Percentiles rank a stretch among this genome's conserved stretches.
phyloP scores from a whole-genome alignment of 345 rosid genomes.

The Populus euphratica region DNA sequence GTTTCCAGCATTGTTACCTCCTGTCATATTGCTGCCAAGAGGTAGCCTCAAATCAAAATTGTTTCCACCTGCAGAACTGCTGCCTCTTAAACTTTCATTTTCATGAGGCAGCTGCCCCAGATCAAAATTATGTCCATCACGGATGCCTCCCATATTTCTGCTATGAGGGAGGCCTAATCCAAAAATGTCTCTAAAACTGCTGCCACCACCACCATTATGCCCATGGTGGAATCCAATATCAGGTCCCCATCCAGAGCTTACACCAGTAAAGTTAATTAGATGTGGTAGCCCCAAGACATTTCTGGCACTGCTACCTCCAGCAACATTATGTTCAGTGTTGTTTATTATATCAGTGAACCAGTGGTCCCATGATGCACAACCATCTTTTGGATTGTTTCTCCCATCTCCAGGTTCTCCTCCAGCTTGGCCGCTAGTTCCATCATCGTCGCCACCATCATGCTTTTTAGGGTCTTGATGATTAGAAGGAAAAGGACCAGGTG shows the following conservation, averaged over 20 bases:
- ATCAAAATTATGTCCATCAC: not conserved
- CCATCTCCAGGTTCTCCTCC: not conserved
- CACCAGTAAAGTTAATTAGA: not conserved
- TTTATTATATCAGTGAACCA: conserved; percentile 11
- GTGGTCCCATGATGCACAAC: conserved; percentile 2
- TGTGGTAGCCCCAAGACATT: not conserved
- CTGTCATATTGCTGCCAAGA: not conserved
- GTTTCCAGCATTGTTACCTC: not conserved
- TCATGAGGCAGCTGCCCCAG: not conserved
- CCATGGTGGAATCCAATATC: not conserved
- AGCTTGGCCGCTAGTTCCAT: not conserved
- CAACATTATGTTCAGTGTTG: not conserved
- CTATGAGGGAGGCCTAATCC: not conserved
- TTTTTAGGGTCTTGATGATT: not conserved
- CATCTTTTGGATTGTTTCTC: not conserved
- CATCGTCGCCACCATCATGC: not conserved
- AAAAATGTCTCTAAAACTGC: too few relatives aligned
- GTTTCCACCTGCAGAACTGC: not conserved
- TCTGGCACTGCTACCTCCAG: not conserved
- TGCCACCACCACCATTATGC: not conserved
- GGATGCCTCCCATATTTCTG: not conserved
- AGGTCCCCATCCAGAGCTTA: not conserved
- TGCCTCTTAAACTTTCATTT: not conserved
- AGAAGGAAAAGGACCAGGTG: not conserved
- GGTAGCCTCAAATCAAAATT: not conserved